Evolutionary conservation across 805 yeast genomes (phyloP).

Genomic region (Yamadazyma phyllophila): DNA sequence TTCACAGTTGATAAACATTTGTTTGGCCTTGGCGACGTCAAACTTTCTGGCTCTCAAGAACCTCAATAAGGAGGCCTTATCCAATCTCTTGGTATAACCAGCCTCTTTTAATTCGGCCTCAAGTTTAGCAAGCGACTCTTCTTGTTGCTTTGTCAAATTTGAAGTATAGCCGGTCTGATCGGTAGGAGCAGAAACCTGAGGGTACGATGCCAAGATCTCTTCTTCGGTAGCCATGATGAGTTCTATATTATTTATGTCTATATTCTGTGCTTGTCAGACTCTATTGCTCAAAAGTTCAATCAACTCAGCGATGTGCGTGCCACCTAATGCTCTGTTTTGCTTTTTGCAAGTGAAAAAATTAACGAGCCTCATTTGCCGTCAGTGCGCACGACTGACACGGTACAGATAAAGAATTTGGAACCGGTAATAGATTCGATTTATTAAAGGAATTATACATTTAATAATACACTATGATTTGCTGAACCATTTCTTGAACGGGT

Average conservation of each 20-base stretch:
- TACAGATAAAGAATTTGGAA: no score
- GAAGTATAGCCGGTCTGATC: slow-evolving; percentile 79
- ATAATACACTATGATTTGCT: slow-evolving; percentile 15
- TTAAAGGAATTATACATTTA: no score
- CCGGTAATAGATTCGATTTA: no score
- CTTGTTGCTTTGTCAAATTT: slow-evolving; percentile 67
- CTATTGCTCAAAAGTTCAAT: neutral
- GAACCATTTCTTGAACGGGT: slow-evolving; percentile 43
- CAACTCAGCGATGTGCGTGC: neutral
- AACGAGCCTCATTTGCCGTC: neutral
- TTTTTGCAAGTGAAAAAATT: neutral
- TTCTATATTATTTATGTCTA: neutral
- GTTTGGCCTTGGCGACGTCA: slow-evolving; percentile 72
- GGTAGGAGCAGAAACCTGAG: slow-evolving; percentile 64
- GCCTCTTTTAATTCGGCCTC: slow-evolving; percentile 54
- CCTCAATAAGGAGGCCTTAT: slow-evolving; percentile 80
- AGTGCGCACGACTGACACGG: neutral
- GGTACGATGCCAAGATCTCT: slow-evolving; percentile 57
- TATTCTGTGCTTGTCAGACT: neutral
- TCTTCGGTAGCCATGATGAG: slow-evolving; percentile 22
- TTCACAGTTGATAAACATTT: slow-evolving; percentile 85
- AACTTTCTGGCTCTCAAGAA: slow-evolving; percentile 95
- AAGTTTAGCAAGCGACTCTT: slow-evolving; percentile 54
- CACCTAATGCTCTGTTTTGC: neutral
- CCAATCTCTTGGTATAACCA: slow-evolving; percentile 77